Conservation (phyloP, 306 rosid species). For the Albizia julibrissin region DNA sequence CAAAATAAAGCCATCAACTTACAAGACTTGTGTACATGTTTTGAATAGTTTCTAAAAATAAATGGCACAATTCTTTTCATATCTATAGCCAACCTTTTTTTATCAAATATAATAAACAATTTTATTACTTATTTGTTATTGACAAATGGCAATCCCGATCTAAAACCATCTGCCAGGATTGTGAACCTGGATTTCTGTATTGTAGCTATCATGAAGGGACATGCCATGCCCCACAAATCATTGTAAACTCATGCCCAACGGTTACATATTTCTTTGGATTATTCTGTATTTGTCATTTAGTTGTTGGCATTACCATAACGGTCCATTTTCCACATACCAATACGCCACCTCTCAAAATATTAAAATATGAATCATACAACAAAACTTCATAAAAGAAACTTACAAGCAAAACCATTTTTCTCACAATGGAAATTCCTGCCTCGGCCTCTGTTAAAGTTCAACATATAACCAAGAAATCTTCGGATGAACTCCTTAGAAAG, state of each 20-base stretch:
- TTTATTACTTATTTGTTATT: neutral
- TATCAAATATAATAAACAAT: neutral
- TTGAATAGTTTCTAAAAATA: neutral
- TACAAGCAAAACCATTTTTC: neutral
- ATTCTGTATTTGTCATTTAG: neutral
- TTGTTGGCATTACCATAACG: conserved; percentile 21
- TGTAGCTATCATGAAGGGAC: neutral
- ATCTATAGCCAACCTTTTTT: neutral
- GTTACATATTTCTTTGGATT: neutral
- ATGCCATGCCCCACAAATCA: neutral
- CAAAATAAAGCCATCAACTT: neutral
- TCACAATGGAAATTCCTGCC: conserved; percentile 50
- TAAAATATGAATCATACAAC: neutral
- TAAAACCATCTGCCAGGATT: neutral
- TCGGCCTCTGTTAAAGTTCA: conserved; percentile 51
- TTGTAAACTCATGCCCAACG: neutral
- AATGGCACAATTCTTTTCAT: neutral
- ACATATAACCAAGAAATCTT: conserved; percentile 71
- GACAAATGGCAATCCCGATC: neutral
- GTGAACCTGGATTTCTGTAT: neutral
- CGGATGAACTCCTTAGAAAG: conserved; percentile 80
- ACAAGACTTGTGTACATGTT: neutral
- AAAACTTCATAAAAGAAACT: neutral
- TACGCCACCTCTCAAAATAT: neutral
- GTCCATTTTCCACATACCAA: conserved; percentile 13